Evolutionary conservation across 441 rosid genomes (phyloP), one percentile per base, ranked within the genome.

Genomic region (Sinapis alba): DNA sequence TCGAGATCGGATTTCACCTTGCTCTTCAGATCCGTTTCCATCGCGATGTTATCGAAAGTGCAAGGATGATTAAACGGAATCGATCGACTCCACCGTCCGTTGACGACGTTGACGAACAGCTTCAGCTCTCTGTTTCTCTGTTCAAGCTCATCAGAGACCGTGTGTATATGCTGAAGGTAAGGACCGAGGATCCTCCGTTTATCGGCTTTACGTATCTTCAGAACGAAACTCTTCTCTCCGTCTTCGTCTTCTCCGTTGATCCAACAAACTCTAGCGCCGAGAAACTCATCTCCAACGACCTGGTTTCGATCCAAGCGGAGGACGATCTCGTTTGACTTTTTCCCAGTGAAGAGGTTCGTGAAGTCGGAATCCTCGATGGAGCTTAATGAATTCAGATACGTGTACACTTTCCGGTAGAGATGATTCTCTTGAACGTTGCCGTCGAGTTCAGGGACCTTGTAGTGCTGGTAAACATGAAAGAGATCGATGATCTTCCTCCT

Each of bases 101-200:
- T 73, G 51, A 54, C 75, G 10, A 80, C 63, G 81, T 92, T 92
- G 73, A 93, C 77, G 80, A 81, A 79, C 4, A 92, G 90, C 82
- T 80, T 87, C 65, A 85, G 63, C 45, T 86, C 90, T 27, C 70
- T 73, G 45, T 77, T 85, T 51, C 82, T 85, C 74, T 86, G 87
- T 5, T 90, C 90, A 8, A 89, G 59, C 76, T 95, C 99, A 15
- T 88, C 94, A 11, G 86, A 84, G 1, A 89, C 87, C 1, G 90
- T 74, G 78, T 90, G 98, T 62, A 95, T 93, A 75, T 95, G 98
- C 34, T 93, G 96, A 21, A 95, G 95, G 74, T 95, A 95, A 2
- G 98, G 86, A 0, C 88, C 84, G 32, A 95, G 90, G 50, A 95
- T 85, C 27, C 98, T 82, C 5, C 97, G 85, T 73, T 90, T 95